Evolutionary conservation across 1,284 basidiomycete genomes (phyloP).

Genomic region (Microbotryum intermedium): DNA sequence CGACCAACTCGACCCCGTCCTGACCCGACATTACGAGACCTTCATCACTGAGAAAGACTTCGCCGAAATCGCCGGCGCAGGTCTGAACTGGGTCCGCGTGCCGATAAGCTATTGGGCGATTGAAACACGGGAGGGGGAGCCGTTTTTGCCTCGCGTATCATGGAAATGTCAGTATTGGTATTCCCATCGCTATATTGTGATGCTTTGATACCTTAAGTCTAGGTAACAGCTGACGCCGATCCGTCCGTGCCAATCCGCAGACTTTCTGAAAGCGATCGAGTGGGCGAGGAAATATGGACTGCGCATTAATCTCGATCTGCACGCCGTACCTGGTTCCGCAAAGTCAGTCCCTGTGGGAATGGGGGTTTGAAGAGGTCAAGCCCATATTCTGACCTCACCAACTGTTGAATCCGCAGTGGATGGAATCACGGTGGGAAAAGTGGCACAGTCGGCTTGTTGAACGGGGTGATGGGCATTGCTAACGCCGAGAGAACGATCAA

Average conservation of each 20-base stretch:
- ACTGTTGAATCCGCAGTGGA: slow-evolving; percentile 34
- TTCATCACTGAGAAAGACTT: slow-evolving; percentile 84
- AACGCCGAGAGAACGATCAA: slow-evolving; percentile 35
- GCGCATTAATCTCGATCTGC: slow-evolving; percentile 71
- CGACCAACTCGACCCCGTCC: slow-evolving; percentile 44
- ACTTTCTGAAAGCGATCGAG: slow-evolving; percentile 36
- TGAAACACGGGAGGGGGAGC: slow-evolving; percentile 64
- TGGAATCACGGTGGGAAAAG: slow-evolving; percentile 47
- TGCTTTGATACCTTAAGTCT: too few relatives aligned
- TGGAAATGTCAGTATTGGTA: slow-evolving; percentile 1
- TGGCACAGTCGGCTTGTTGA: slow-evolving; percentile 53
- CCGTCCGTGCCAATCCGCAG: background rate
- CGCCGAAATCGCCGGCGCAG: slow-evolving; percentile 75
- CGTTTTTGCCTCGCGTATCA: slow-evolving; percentile 57
- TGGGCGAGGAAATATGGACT: slow-evolving; percentile 86
- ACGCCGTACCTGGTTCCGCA: slow-evolving; percentile 64
- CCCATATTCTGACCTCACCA: slow-evolving; percentile 39
- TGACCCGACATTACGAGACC: slow-evolving; percentile 64
- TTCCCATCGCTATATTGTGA: too few relatives aligned
- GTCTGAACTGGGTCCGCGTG: slow-evolving; percentile 59
- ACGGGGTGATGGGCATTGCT: slow-evolving; percentile 55
- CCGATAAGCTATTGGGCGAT: slow-evolving; percentile 82
- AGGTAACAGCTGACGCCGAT: too few relatives aligned
- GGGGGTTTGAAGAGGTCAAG: background rate
- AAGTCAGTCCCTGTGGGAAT: background rate